Evolutionary conservation across 2,329 filamentous ascomycete species (phyloP).

Genomic region (Reticulascus tulasneorum): DNA sequence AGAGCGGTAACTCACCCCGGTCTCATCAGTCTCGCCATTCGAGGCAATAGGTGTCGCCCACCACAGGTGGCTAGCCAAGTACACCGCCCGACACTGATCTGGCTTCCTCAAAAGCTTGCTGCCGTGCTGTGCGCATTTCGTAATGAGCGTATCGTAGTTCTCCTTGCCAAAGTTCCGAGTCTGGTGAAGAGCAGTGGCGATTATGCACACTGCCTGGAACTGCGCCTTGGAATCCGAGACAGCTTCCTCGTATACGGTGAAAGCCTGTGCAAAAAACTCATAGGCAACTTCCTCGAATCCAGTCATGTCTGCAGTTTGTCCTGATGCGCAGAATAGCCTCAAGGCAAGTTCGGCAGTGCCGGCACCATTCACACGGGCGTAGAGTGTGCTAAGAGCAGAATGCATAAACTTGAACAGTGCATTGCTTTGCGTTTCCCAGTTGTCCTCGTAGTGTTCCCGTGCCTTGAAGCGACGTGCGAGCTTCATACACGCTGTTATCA

Average conservation of each 20-base stretch:
- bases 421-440: conserved; percentile 62
- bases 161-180: conserved; percentile 90
- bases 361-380: conserved; percentile 72
- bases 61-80: conserved; percentile 94
- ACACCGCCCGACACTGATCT: conserved; percentile 95
- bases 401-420: conserved; percentile 95
- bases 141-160: conserved; percentile 98
- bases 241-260: conserved; percentile 95
- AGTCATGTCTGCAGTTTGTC: conserved; percentile 86
- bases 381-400: conserved; percentile 78
- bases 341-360: conserved; percentile 84
- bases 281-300: conserved; percentile 95
- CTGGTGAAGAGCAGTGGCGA: conserved; percentile 83
- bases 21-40: conserved; percentile 75
- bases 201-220: conserved; percentile 95
- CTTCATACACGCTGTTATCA: conserved; percentile 87
- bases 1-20: conserved; percentile 56
- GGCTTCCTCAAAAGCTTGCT: conserved; percentile 97
- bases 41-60: conserved; percentile 85
- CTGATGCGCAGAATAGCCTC: conserved; percentile 85
- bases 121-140: conserved; percentile 92
- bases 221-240: conserved; percentile 94
- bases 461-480: conserved; percentile 84
- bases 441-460: conserved; percentile 75
- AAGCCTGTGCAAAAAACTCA: conserved; percentile 97